These are phyloP conservation scores for Amanita molliuscula DNA, from an alignment of 768 basidiomycete genomes.

Conservation along the genomic window DNA sequence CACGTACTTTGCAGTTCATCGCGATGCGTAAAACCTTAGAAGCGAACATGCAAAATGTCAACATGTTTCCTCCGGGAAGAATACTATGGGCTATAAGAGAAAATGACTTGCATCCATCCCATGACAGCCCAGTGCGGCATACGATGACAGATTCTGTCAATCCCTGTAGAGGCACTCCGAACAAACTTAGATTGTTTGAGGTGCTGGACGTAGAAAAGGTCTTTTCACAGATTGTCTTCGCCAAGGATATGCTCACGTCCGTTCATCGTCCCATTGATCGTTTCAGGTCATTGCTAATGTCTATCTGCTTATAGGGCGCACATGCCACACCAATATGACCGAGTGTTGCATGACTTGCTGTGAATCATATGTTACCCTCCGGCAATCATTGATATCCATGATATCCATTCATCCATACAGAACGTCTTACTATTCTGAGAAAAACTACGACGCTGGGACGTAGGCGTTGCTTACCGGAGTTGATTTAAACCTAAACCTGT, in stretches of 20 bases:
- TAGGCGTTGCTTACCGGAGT: not conserved
- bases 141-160: not conserved
- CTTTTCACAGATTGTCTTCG: slow-evolving; percentile 74
- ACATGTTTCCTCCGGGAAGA: slow-evolving; percentile 68
- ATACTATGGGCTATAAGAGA: slow-evolving; percentile 76
- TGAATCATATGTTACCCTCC: slow-evolving; percentile 16
- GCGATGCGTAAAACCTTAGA: slow-evolving; percentile 76
- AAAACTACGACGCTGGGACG: not conserved
- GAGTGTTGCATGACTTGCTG: slow-evolving; percentile 58
- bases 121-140: slow-evolving; percentile 18
- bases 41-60: slow-evolving; percentile 69
- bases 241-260: slow-evolving; percentile 73
- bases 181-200: slow-evolving; percentile 65
- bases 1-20: slow-evolving; percentile 42
- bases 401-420: not conserved
- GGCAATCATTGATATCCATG: not conserved
- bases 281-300: slow-evolving; percentile 4
- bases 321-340: slow-evolving; percentile 75
- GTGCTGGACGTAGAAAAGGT: slow-evolving; percentile 68
- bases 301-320: slow-evolving; percentile 39
- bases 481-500: too few species aligned
- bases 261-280: slow-evolving; percentile 13
- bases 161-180: slow-evolving; percentile 16
- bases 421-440: not conserved
- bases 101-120: slow-evolving; percentile 52